Evolutionary conservation across 2,329 filamentous ascomycete species (phyloP), one percentile per base, ranked within the genome.

Genomic region (Mariannaea elegans): DNA sequence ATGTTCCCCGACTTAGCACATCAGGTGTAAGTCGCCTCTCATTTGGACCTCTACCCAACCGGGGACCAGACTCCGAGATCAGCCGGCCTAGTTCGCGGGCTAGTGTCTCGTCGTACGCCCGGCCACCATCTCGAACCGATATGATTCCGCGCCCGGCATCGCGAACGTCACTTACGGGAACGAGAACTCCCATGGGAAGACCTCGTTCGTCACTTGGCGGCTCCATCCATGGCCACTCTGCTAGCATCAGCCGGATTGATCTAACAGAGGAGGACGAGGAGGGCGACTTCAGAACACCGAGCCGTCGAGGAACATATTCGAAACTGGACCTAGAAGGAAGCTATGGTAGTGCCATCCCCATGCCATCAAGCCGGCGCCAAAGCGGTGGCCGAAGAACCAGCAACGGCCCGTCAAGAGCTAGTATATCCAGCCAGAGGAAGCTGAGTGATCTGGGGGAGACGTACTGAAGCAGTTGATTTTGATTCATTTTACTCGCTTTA

Each of bases 51-150:
- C 77, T 88, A 9, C 84, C 87, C 3, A 86, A 83, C 68, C 82
- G 87, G 41, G 80, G 79, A 48, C 82, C 82, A 13, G 80, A 80
- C 2, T 73, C 74, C 14, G 77, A 79, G 44, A 70, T 72, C 38
- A 80, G 78, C 59, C 87, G 91, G 31, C 91, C 92, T 14, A 90
- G 87, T 77, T 94, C 91, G 70, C 87, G 91, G 64, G 87, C 90
- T 68, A 91, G 89, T 72, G 77, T 82, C 56, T 82, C 84, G 51
- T 83, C 81, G 48, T 83, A 82, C 57, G 82, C 81, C 41, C 80
- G 85, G 41, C 84, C 85, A 1, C 73, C 78, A 3, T 87, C 85
- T 59, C 79, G 85, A 60, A 80, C 78, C 16, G 84, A 86, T 31
- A 81, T 83, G 76, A 83, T 77, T 75, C 77, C 86, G 19, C 84